These are phyloP conservation scores for Closterium sp. DNA, from an alignment of 139 green algal species.

Conservation along the genomic window DNA sequence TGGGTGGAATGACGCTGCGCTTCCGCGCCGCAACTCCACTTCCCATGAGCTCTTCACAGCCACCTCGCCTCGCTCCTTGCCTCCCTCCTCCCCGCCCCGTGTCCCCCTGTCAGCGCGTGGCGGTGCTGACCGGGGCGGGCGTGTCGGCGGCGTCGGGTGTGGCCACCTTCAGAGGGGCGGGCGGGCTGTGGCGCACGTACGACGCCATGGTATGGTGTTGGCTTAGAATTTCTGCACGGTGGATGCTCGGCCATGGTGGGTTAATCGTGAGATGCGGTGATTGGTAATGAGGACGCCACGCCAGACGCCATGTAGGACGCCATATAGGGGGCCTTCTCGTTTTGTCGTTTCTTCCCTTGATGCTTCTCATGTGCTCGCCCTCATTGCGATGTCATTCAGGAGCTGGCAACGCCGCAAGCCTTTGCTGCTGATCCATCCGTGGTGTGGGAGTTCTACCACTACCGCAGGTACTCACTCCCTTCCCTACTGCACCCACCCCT, in stretches of 20 bases:
- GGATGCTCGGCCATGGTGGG: no score
- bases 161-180: constrained; percentile 57
- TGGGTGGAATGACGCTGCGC: no score
- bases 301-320: neutral
- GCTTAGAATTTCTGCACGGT: neutral
- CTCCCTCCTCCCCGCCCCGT: neutral
- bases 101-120: constrained; percentile 20
- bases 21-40: no score
- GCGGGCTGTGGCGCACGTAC: constrained; percentile 59
- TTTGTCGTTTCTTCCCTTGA: neutral
- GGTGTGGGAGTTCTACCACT: constrained; percentile 66
- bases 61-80: neutral
- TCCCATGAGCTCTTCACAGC: no score
- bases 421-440: constrained; percentile 58
- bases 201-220: constrained; percentile 30
- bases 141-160: constrained; percentile 58
- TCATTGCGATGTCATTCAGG: neutral
- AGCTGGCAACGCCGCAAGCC: constrained; percentile 59
- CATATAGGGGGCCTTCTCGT: no score
- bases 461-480: neutral
- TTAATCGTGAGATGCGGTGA: no score
- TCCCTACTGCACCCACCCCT: constrained; percentile 13
- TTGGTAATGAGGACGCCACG: neutral
- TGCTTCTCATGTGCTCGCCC: neutral
- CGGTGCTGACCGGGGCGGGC: constrained; percentile 49